phyloP scores from a whole-genome alignment of 768 basidiomycete genomes.

The Boletus rubropictus region DNA sequence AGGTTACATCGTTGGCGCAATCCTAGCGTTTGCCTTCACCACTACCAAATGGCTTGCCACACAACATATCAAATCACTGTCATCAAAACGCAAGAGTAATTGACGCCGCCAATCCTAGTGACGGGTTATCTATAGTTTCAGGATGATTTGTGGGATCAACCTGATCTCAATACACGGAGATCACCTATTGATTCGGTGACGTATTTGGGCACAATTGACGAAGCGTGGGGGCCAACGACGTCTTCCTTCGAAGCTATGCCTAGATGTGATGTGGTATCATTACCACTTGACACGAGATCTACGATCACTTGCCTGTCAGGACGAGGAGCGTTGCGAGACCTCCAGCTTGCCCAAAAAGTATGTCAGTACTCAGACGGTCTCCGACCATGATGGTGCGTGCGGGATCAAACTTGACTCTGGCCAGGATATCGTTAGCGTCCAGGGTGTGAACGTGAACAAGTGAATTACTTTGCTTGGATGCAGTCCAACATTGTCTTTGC shows the following conservation, averaged over 20 bases:
- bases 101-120: slow-evolving; percentile 10
- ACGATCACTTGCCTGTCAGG: slow-evolving; percentile 61
- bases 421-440: slow-evolving; percentile 7
- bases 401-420: slow-evolving; percentile 82
- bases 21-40: slow-evolving; percentile 48
- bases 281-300: neutral
- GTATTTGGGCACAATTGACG: slow-evolving; percentile 72
- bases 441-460: neutral
- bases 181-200: slow-evolving; percentile 80
- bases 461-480: slow-evolving; percentile 67
- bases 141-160: slow-evolving; percentile 12
- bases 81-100: slow-evolving; percentile 19
- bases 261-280: slow-evolving; percentile 27
- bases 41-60: slow-evolving; percentile 34
- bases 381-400: slow-evolving; percentile 90
- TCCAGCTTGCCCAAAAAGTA: slow-evolving; percentile 84
- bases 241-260: slow-evolving; percentile 76
- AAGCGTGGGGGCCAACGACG: slow-evolving; percentile 64
- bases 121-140: slow-evolving; percentile 3
- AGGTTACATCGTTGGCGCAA: slow-evolving; percentile 60
- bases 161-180: slow-evolving; percentile 41
- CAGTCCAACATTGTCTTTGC: slow-evolving; percentile 87
- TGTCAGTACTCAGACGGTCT: slow-evolving; percentile 93
- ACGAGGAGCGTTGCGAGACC: slow-evolving; percentile 87
- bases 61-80: slow-evolving; percentile 30